Evolutionary conservation across 495 filamentous ascomycete species (phyloP), one percentile per base, ranked within the genome.

Genomic region (Neurospora sp.): DNA sequence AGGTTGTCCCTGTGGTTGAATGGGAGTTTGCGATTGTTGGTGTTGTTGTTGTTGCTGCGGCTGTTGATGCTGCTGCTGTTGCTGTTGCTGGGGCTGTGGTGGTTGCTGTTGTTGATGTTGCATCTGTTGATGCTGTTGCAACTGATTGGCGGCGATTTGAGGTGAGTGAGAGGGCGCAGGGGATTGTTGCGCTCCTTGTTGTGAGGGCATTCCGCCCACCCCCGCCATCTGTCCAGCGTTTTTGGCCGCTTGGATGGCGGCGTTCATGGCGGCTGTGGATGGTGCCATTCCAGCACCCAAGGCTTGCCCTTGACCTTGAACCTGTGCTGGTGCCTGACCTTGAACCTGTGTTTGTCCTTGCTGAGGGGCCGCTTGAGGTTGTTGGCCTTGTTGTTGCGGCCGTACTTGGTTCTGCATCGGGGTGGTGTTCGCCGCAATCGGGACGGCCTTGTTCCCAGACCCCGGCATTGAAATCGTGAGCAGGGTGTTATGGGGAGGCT

Each of bases 221-320:
- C 76, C 79, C 6, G 79, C 41, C 73, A 77, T 73, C 27, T 81
- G 81, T 71, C 74, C 81, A 20, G 75, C 76, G 38, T 83, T 86
- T 78, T 86, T 85, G 54, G 86, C 86, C 10, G 84, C 84, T 72
- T 88, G 85, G 75, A 87, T 83, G 35, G 85, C 86, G 10, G 85
- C 85, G 76, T 83, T 86, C 37, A 87, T 80, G 38, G 83, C 79
- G 23, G 83, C 81, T 10, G 82, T 78, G 11, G 74, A 77, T 62
- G 54, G 23, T 62, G 54, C 54, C 54, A 31, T 62, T 62, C 54
- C 54, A 62, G 54, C 23, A 70, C 54, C 54, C 54, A 62, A 62
- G 23, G 23, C 11, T 46, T 83, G 82, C 9, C 73, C 69, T 40
- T 79, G 75, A 23, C 75, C 74, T 46, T 83, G 82, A 12, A 73